Evolutionary conservation across 495 filamentous ascomycete genomes (phyloP).

Genomic region (Hyaloscypha finlandica): DNA sequence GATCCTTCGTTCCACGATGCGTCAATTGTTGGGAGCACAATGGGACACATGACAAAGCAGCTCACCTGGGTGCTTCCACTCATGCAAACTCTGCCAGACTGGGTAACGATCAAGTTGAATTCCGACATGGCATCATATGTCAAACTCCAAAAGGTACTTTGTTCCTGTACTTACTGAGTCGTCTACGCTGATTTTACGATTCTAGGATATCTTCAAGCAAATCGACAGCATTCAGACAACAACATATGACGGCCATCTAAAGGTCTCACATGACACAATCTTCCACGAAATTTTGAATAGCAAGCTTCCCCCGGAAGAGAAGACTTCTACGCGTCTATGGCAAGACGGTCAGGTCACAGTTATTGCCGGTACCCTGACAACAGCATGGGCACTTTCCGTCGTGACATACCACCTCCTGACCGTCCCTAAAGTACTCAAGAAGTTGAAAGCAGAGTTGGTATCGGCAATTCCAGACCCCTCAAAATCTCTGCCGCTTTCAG

Average conservation of each 20-base stretch:
- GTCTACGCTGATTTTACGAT: background rate
- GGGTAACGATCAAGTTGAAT: constrained; percentile 7
- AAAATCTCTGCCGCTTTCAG: constrained; percentile 27
- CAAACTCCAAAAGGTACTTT: constrained; percentile 10
- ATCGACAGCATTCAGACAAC: constrained; percentile 10
- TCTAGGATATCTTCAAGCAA: constrained; percentile 12
- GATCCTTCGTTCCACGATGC: constrained; percentile 23
- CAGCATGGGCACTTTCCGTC: constrained; percentile 34
- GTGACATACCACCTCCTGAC: constrained; percentile 39
- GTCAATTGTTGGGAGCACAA: constrained; percentile 14
- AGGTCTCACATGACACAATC: constrained; percentile 20
- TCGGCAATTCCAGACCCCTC: constrained; percentile 26
- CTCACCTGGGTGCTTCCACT: constrained; percentile 16
- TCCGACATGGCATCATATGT: constrained; percentile 22
- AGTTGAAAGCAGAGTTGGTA: constrained; percentile 36
- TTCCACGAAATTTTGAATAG: constrained; percentile 27
- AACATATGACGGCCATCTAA: constrained; percentile 11
- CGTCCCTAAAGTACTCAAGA: constrained; percentile 29
- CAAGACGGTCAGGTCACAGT: constrained; percentile 37
- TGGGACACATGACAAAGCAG: constrained; percentile 21
- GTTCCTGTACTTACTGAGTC: background rate
- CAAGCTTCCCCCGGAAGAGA: constrained; percentile 33
- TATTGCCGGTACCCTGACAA: constrained; percentile 34
- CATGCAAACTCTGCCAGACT: constrained; percentile 20
- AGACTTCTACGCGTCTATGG: constrained; percentile 31